These are phyloP conservation scores for Pleomassaria siparia DNA, from an alignment of 2,329 filamentous ascomycete genomes.

Conservation along the genomic window DNA sequence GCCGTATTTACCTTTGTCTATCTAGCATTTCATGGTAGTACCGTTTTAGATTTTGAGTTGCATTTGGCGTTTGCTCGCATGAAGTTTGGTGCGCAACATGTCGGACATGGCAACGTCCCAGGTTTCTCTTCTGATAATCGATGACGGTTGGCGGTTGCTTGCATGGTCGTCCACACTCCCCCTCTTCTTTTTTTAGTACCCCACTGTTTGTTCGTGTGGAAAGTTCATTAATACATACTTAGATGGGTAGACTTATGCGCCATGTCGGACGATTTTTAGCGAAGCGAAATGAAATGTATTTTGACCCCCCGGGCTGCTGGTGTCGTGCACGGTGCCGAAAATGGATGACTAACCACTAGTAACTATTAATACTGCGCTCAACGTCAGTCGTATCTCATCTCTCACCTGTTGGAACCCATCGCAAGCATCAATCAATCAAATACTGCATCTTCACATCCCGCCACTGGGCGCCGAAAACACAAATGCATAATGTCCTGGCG, in stretches of 20 bases:
- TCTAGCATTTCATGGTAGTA: conserved; percentile 25
- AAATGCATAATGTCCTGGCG: too few species aligned
- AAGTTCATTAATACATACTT: too few species aligned
- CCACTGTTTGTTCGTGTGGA: background rate
- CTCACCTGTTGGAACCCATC: background rate
- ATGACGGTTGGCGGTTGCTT: background rate
- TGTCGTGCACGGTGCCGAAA: conserved; percentile 3
- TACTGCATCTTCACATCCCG: too few species aligned
- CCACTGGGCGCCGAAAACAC: too few species aligned
- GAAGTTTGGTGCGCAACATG: background rate
- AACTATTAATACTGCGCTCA: background rate
- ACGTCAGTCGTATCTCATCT: conserved; percentile 3
- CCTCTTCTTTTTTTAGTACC: background rate
- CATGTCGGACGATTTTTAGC: conserved; percentile 1
- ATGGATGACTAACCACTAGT: conserved; percentile 1
- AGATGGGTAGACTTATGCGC: conserved; percentile 7
- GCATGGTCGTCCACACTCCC: conserved; percentile 3
- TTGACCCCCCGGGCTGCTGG: background rate
- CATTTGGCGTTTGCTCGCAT: conserved; percentile 12
- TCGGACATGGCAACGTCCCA: background rate
- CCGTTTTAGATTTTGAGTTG: conserved; percentile 27
- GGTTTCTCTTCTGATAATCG: background rate
- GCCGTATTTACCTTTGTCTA: conserved; percentile 4
- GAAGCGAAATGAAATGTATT: conserved; percentile 2
- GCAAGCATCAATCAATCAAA: background rate